Percentiles rank a stretch among this genome's conserved stretches.
These are phyloP conservation scores for Graphilbum fragrans DNA, from an alignment of 2,329 filamentous ascomycete genomes.

Conservation along the genomic window DNA sequence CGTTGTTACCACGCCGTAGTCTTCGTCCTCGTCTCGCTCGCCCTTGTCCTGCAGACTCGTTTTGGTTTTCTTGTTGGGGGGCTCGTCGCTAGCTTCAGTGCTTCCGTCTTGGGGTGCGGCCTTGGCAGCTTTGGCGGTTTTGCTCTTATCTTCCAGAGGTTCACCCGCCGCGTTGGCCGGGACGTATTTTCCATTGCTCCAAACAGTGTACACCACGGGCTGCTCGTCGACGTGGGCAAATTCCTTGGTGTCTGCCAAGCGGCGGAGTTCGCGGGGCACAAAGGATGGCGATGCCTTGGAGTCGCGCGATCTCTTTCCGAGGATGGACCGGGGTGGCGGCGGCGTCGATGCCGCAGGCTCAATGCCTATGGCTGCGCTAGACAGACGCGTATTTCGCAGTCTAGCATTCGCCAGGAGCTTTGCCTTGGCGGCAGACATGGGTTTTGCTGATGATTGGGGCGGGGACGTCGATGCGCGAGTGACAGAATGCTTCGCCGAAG, in stretches of 20 bases:
- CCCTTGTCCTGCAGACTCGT: constrained; percentile 9
- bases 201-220: constrained; percentile 45
- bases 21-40: constrained; percentile 12
- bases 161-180: constrained; percentile 23
- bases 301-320: constrained; percentile 41
- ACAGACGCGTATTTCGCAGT: too few relatives aligned
- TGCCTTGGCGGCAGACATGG: too few relatives aligned
- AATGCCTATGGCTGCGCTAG: too few relatives aligned
- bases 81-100: constrained; percentile 15
- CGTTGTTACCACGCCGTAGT: constrained; percentile 15
- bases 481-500: too few relatives aligned
- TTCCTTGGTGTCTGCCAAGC: constrained; percentile 51
- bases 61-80: constrained; percentile 12
- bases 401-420: too few relatives aligned
- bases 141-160: constrained; percentile 18
- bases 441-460: too few relatives aligned
- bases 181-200: constrained; percentile 53
- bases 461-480: too few relatives aligned
- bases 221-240: constrained; percentile 45
- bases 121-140: constrained; percentile 13
- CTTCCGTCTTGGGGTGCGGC: constrained; percentile 1
- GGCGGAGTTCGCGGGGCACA: constrained; percentile 38
- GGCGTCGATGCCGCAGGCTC: too few relatives aligned
- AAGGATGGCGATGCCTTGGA: constrained; percentile 12
- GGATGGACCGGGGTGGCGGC: constrained; percentile 2